These are phyloP conservation scores for Buddleja alternifolia DNA, from an alignment of 257 asterid genomes.

Conservation along the genomic window DNA sequence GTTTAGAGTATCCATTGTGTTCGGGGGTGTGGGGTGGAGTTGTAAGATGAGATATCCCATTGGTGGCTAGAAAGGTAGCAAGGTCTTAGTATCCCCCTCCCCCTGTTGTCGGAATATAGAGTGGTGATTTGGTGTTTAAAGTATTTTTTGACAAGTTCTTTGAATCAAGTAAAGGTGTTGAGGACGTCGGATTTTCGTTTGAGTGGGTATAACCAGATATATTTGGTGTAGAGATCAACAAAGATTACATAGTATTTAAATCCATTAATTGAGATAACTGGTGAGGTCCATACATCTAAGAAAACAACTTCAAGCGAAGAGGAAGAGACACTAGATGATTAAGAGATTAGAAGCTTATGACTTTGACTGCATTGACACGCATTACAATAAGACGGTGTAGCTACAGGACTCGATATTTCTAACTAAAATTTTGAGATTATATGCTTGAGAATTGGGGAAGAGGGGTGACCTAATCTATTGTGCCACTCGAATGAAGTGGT, in stretches of 20 bases:
- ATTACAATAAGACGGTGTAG: neutral
- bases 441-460: no score
- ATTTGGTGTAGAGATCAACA: neutral
- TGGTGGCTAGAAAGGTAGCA: neutral
- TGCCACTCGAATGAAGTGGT: no score
- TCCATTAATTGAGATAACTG: neutral
- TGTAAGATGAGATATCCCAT: conserved; percentile 1
- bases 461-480: no score
- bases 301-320: neutral
- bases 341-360: neutral
- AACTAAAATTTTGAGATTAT: no score
- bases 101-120: neutral
- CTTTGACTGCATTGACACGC: neutral
- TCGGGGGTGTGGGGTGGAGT: conserved; percentile 15
- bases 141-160: neutral
- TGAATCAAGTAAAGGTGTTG: neutral
- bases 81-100: neutral
- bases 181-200: neutral
- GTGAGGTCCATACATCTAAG: neutral
- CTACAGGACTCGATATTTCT: no score
- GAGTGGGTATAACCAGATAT: neutral
- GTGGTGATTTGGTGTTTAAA: neutral
- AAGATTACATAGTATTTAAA: neutral
- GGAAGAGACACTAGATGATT: neutral
- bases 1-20: neutral